These are phyloP conservation scores for Aegilops sharonensis DNA, from an alignment of 176 grass and related monocot species.

Conservation along the genomic window DNA sequence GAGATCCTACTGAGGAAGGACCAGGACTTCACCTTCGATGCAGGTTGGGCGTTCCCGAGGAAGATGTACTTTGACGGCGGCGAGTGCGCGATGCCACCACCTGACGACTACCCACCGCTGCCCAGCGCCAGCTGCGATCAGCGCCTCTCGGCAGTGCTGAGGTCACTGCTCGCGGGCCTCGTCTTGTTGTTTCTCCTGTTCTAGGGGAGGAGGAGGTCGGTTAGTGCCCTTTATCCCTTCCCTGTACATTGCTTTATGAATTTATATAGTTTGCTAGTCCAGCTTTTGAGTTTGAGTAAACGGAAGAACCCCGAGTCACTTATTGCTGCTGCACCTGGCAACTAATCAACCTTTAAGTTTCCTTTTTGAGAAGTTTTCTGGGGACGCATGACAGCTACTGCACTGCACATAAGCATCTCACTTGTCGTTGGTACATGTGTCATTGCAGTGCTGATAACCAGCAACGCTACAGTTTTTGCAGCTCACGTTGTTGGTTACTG, in stretches of 20 bases:
- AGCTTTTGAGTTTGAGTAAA: no score
- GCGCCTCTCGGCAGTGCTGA: background rate
- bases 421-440: background rate
- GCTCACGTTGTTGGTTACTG: background rate
- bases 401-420: background rate
- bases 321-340: background rate
- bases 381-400: background rate
- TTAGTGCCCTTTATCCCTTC: background rate
- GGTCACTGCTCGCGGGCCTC: background rate
- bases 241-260: background rate
- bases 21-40: constrained; percentile 44
- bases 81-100: constrained; percentile 60
- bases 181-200: background rate
- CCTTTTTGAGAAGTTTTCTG: background rate
- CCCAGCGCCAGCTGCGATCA: constrained; percentile 24
- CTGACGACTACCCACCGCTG: constrained; percentile 51
- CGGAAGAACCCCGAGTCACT: background rate
- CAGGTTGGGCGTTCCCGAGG: constrained; percentile 66
- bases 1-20: constrained; percentile 62
- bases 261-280: no score
- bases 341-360: background rate
- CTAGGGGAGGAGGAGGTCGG: background rate
- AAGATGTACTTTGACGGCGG: constrained; percentile 58
- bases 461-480: background rate
- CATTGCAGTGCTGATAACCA: background rate